phyloP scores from a whole-genome alignment of 78 protist species.

The Trichosphaerium sp. region DNA sequence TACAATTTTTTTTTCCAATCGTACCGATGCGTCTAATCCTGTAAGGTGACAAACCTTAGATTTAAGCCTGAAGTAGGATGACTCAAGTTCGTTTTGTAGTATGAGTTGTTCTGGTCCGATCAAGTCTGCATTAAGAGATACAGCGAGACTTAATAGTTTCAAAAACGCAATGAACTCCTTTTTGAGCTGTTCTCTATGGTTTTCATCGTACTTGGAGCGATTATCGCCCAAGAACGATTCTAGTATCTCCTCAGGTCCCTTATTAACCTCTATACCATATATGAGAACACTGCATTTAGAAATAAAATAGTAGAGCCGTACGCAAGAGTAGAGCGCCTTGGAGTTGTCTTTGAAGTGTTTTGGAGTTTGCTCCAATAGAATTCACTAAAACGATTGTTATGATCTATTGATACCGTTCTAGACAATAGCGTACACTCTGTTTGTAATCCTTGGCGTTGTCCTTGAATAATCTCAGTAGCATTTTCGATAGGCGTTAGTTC shows the following conservation, averaged over 20 bases:
- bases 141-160: not conserved
- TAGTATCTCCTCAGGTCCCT: not conserved
- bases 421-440: not conserved
- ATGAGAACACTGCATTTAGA: not conserved
- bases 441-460: not conserved
- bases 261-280: not conserved
- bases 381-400: not conserved
- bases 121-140: not conserved
- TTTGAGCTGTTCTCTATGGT: not conserved
- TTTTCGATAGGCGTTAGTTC: no score
- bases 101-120: not conserved
- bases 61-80: not conserved
- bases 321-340: constrained; percentile 5
- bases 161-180: not conserved
- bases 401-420: not conserved
- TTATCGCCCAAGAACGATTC: not conserved
- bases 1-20: no score
- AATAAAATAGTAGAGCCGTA: not conserved
- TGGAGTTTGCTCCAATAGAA: not conserved
- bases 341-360: not conserved
- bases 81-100: not conserved
- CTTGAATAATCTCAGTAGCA: no score
- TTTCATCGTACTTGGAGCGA: not conserved
- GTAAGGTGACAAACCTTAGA: no score
- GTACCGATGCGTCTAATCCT: no score